Evolutionary conservation across 176 grass and related monocot species (phyloP), one percentile per base, ranked within the genome.

Genomic region (Tuctoria greenei): DNA sequence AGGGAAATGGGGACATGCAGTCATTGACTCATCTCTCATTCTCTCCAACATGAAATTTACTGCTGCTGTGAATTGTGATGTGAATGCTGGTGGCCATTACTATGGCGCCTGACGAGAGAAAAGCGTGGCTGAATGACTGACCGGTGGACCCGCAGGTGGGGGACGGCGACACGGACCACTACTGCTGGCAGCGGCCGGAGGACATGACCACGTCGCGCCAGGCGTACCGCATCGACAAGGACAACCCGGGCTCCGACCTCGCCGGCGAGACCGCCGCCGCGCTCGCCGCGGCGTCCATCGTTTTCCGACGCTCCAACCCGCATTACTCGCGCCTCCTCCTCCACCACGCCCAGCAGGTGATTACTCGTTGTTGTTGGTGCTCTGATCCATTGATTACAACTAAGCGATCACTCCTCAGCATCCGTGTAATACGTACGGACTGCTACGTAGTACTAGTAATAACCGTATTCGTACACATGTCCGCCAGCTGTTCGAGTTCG

Each of bases 201-300:
- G 93, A 96, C 76, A 96, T 96, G 93, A 96, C 93, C 27, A 96
- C 93, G 83, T 92, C 93, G 74, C 70, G 93, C 69, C 84, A 96
- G 65, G 93, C 93, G 38, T 96, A 90, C 87, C 86, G 86, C 44
- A 79, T 96, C n/a, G 93, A 96, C 69, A 80, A 26, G 77, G 75
- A 96, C 64, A 92, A 90, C 73, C 93, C 89, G 0, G 93, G 93
- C 18, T 96, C 93, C 11, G 93, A 96, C 89, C 89, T 96, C 20
- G 87, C 90, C 61, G 93, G 64, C 20, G 93, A 96, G 84, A 96
- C 93, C 4, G 93, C 93, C 24, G 93, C 93, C 2, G 93, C 93
- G 10, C 88, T 96, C 74, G 93, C 93, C 16, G 93, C 93, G 0
- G 89, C 93, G 0, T 85, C 93, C 27, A 78, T 96, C 58, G 93